Percentiles rank a stretch among this genome's conserved stretches.
These are phyloP conservation scores for Helicostylum pulchrum DNA, from an alignment of 192 early-diverging fungal species.

Conservation along the genomic window DNA sequence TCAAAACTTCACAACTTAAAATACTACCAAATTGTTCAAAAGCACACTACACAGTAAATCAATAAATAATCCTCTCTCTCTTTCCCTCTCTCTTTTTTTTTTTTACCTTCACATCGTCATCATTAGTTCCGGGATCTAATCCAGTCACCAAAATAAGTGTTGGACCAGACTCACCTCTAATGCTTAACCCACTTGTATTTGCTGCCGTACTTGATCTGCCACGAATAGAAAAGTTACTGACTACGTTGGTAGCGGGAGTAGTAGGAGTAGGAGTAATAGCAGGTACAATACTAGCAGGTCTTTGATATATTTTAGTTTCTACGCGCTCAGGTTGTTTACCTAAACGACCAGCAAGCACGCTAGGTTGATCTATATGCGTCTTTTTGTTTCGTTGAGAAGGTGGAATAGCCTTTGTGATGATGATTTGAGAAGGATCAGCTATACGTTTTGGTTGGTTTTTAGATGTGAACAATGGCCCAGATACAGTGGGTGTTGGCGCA, in stretches of 20 bases:
- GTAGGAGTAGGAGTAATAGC: too few species aligned
- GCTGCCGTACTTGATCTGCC: neutral
- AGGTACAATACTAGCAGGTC: too few species aligned
- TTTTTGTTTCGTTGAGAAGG: neutral
- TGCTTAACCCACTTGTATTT: constrained; percentile 21
- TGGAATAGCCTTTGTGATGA: constrained; percentile 30
- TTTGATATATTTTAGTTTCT: too few species aligned
- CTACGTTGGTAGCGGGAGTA: too few species aligned
- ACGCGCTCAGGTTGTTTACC: neutral
- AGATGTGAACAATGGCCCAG: too few species aligned
- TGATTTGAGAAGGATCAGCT: constrained; percentile 24
- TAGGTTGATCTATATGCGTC: neutral
- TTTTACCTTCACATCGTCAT: constrained; percentile 50
- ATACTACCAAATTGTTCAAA: constrained; percentile 37
- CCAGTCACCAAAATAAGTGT: constrained; percentile 45
- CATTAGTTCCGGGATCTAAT: constrained; percentile 45
- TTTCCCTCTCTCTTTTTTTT: neutral
- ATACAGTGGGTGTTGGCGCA: neutral
- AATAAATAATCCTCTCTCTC: neutral
- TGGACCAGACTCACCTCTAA: constrained; percentile 50
- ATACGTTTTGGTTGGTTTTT: neutral
- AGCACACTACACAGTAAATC: constrained; percentile 23
- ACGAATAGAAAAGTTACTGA: constrained; percentile 7
- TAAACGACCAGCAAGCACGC: constrained; percentile 2
- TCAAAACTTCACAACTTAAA: constrained; percentile 37